Evolutionary conservation across 2,329 filamentous ascomycete species (phyloP).

Genomic region (Talaromyces rugulosus): DNA sequence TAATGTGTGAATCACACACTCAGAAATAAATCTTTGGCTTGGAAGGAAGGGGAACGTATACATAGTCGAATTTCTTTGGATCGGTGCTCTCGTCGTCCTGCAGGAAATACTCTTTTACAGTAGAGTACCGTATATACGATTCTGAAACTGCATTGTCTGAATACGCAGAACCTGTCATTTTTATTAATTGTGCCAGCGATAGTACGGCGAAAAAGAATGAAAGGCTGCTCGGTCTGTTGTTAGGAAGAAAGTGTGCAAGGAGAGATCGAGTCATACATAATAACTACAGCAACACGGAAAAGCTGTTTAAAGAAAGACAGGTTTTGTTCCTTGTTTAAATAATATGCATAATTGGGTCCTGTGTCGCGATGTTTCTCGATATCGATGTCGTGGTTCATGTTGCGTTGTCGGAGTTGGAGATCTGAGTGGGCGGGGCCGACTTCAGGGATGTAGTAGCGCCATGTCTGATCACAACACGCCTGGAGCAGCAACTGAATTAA

Average conservation of each 20-base stretch:
- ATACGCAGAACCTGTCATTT: conserved; percentile 13
- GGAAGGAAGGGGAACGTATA: conserved; percentile 21
- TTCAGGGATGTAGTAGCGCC: neutral
- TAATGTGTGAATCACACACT: conserved; percentile 13
- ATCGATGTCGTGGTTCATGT: neutral
- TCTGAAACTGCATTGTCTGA: neutral
- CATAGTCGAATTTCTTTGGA: conserved; percentile 46
- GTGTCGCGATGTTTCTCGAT: neutral
- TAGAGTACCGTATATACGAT: conserved; percentile 31
- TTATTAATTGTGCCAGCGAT: conserved; percentile 11
- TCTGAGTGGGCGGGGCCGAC: too few species aligned
- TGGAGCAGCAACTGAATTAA: neutral
- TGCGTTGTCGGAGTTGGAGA: neutral
- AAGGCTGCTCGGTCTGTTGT: neutral
- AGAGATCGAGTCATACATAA: neutral
- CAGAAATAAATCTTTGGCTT: neutral
- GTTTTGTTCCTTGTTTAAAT: neutral
- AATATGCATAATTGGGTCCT: neutral
- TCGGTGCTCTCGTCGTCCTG: conserved; percentile 49
- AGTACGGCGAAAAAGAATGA: conserved; percentile 10
- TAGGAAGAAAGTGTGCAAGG: neutral
- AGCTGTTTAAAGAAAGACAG: neutral
- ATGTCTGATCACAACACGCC: neutral
- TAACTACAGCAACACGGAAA: neutral
- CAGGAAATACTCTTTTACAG: conserved; percentile 46